A percentile compares a stretch with the other conserved stretches of the same genome.
These are phyloP conservation scores for Oryza meridionalis DNA, from an alignment of 176 grass and related monocot species.

Conservation along the genomic window DNA sequence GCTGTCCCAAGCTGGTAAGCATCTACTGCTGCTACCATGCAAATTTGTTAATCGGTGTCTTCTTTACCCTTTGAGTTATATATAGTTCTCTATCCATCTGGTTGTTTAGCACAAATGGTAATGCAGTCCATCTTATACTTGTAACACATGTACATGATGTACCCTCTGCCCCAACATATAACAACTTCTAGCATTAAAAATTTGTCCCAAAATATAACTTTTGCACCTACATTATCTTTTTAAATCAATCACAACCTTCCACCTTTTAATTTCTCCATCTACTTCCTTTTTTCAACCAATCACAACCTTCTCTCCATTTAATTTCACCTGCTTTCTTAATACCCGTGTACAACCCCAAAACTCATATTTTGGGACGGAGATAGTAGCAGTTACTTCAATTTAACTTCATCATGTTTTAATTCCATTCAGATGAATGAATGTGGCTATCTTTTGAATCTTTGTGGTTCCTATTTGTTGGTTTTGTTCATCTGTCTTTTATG, in stretches of 20 bases:
- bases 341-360: too few species aligned
- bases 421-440: neutral
- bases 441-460: slow-evolving; percentile 29
- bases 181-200: too few species aligned
- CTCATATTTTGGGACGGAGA: too few species aligned
- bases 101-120: slow-evolving; percentile 23
- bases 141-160: neutral
- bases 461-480: slow-evolving; percentile 14
- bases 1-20: slow-evolving; percentile 98
- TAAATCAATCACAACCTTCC: too few species aligned
- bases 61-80: slow-evolving; percentile 29
- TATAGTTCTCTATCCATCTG: neutral
- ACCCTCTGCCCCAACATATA: too few species aligned
- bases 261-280: too few species aligned
- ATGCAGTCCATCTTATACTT: slow-evolving; percentile 15
- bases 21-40: slow-evolving; percentile 40
- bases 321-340: too few species aligned
- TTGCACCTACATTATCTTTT: too few species aligned
- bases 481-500: slow-evolving; percentile 19
- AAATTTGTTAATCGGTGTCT: slow-evolving; percentile 34
- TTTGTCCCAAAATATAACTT: too few species aligned
- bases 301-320: too few species aligned
- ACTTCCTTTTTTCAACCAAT: too few species aligned
- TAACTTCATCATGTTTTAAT: slow-evolving; percentile 22
- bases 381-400: slow-evolving; percentile 6